Base-by-base conservation (phyloP, 768 basidiomycete species). In the Leucocoprinus sp. region DNA sequence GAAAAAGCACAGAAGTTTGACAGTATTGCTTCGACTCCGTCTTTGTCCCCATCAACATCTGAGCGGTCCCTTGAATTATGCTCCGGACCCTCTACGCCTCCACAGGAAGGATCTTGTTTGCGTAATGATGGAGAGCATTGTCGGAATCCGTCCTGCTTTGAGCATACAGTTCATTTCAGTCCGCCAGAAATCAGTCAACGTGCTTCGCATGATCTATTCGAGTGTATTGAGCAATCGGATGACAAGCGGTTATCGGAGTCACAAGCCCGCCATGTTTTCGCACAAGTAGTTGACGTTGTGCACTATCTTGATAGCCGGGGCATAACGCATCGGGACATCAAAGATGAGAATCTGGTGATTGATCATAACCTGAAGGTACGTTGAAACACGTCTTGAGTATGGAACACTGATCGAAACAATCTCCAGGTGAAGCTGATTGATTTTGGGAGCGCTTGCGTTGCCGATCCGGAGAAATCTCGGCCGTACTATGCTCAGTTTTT, bases 381-480 rank as follows among this genome's bases (percentile, higher is more conserved):
- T 31, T 31, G 14, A 7, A n/a, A n/a, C n/a, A n/a, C n/a, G n/a
- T n/a, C n/a, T n/a, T 14, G 8, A 8, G 9, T 18, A 43, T 33
- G 38, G 45, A 51, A 31, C 28, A 36, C 14, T 28, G 34, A 29
- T 47, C 22, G 36, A 37, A 50, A n/a, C n/a, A n/a, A n/a, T n/a
- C n/a, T n/a, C 29, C 59, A 90, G 82, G 85, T 95, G 57, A 97
- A 97, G 60, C 72, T 97, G 40, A 93, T 97, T 56, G 93, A 97
- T 66, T 97, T 97, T 60, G 93, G 93, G 37, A 89, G 86, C 53
- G 90, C 92, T 21, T 82, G 84, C 21, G 72, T 85, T 48, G 77
- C 77, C 40, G 78, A 92, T 58, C 78, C 80, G 4, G 57, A 62
- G 4, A 60, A 74, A 45, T 71, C 82, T 2, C 75, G 77, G 8